Evolutionary conservation across 2,329 filamentous ascomycete species (phyloP), one percentile per base, ranked within the genome.

Genomic region (Aspergillus aculeatus): DNA sequence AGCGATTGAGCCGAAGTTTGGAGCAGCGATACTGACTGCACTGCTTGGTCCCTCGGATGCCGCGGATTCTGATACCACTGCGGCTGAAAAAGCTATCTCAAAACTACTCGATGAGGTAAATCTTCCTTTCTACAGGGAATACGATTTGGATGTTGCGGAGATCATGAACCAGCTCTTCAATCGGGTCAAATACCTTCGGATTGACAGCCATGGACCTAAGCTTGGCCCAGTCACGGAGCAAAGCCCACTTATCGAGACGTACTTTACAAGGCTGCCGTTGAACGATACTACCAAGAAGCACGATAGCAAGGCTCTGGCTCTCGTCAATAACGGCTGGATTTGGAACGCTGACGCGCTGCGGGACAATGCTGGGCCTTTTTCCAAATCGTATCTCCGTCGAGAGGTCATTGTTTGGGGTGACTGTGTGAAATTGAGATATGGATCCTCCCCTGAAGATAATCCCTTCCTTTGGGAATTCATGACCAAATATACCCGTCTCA

Each of bases 321-420:
- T 99, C 54, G 93, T 89, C 47, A 98, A 98, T 77, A 99, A 99
- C 71, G 95, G 95, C 48, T 99, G 95, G 95, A 93, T 99, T 9
- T 99, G 95, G 95, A 94, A 91, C 60, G 94, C 94, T 5, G 96
- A 98, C 77, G 94, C 95, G 1, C 84, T 98, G 76, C 84, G 91
- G 48, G 95, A 99, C 78, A 95, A 98, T 70, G 95, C 95, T 31
- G 96, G 96, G 0, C 89, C 92, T 0, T 82, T 90, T 50, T 96
- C 94, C 9, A 88, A 89, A 58, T 92, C 94, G n/a, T 99, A 99
- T 71, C 84, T 99, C n/a, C 86, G 92, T 55, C 86, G 95, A 66
- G 92, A 99, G 75, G 92, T 99, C 62, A 98, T 99, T 66, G 90
- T 97, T 31, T 99, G 95, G 95, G 93, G 94, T 14, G 95, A 99